phyloP scores from a whole-genome alignment of 768 basidiomycete species.

The Hortiboletus campestris region DNA sequence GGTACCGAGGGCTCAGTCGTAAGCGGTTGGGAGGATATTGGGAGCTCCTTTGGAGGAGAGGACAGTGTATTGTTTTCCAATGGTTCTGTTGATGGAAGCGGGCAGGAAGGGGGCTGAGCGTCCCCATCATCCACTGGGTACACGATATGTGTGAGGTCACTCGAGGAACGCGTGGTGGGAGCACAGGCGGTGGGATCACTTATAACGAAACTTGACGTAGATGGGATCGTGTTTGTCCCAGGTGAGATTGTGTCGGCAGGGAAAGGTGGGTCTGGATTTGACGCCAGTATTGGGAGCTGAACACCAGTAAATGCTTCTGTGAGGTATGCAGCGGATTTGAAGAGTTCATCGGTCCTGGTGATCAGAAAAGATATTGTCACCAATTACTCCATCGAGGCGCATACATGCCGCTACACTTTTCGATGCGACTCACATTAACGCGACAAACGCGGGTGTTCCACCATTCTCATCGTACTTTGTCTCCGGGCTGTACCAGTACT shows the following conservation, averaged over 20 bases:
- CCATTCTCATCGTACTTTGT: constrained; percentile 65
- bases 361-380: constrained; percentile 4
- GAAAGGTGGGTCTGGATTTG: constrained; percentile 15
- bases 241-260: not conserved
- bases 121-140: constrained; percentile 9
- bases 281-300: constrained; percentile 15
- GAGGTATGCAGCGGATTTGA: constrained; percentile 73
- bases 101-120: not conserved
- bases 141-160: constrained; percentile 20
- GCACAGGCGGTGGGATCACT: not conserved
- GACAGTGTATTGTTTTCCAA: not conserved
- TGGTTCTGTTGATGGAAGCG: not conserved
- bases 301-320: constrained; percentile 57
- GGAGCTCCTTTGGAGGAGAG: not conserved
- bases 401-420: not conserved
- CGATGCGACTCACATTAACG: constrained; percentile 50
- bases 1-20: not conserved
- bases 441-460: constrained; percentile 69
- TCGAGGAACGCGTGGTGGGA: constrained; percentile 20
- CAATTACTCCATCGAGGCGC: not conserved
- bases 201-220: not conserved
- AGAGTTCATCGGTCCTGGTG: constrained; percentile 68
- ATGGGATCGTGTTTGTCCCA: not conserved
- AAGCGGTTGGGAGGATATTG: not conserved
- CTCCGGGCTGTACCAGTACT: constrained; percentile 46